Evolutionary conservation across 306 rosid species (phyloP).

Genomic region (Myrica gale): DNA sequence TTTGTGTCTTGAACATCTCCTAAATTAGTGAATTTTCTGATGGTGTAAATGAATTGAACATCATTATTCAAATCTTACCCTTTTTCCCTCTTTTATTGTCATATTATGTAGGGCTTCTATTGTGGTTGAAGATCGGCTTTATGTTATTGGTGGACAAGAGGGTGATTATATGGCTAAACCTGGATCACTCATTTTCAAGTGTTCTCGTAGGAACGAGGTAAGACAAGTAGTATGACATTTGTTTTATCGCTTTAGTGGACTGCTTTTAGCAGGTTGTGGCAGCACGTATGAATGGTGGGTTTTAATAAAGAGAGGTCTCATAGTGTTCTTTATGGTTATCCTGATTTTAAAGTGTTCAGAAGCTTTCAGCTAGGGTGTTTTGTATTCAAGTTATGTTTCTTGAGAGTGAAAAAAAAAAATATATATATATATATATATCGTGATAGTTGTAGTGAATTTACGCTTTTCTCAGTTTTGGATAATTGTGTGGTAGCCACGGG

Average conservation of each 20-base stretch:
- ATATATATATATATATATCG: too few species aligned
- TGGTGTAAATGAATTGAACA: background rate
- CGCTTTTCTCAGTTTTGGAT: background rate
- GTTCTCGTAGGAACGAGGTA: constrained; percentile 92
- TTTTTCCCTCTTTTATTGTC: constrained; percentile 12
- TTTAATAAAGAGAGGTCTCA: background rate
- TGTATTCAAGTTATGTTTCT: background rate
- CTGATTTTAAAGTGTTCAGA: background rate
- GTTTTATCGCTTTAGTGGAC: background rate
- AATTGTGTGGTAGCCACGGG: background rate
- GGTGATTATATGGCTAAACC: constrained; percentile 99
- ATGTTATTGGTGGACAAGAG: constrained; percentile 94
- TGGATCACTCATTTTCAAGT: constrained; percentile 90
- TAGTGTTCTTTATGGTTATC: background rate
- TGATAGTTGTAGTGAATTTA: background rate
- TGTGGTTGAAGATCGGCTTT: constrained; percentile 73
- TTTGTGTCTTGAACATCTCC: too few species aligned
- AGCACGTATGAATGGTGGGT: background rate
- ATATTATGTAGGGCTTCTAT: constrained; percentile 63
- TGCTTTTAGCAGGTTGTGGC: constrained; percentile 3
- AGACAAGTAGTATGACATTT: background rate
- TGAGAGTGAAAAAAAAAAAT: too few species aligned
- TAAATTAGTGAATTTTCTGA: background rate
- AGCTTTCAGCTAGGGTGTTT: background rate
- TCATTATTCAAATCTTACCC: constrained; percentile 19